phyloP scores from a whole-genome alignment of 169 alveolate species.

The Cryptosporidium ubiquitum region DNA sequence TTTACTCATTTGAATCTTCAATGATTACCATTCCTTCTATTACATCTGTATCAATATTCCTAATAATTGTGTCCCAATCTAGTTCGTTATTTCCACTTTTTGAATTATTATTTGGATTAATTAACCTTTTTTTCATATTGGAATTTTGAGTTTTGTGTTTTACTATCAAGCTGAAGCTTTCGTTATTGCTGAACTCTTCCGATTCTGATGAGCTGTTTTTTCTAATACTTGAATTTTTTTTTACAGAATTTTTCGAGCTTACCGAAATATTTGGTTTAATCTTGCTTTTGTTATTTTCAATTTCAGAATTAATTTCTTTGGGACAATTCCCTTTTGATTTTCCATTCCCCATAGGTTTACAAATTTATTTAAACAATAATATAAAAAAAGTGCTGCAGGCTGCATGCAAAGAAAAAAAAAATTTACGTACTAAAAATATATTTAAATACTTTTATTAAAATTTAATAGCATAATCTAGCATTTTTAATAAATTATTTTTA shows the following conservation, averaged over 20 bases:
- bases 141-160: constrained; percentile 55
- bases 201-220: constrained; percentile 13
- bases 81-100: constrained; percentile 14
- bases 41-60: not conserved
- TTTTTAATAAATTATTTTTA: not conserved
- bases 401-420: constrained; percentile 1
- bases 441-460: not conserved
- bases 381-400: not conserved
- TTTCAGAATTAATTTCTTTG: not conserved
- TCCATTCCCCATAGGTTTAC: not conserved
- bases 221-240: not conserved
- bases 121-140: constrained; percentile 4
- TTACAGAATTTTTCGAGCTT: not conserved
- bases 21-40: constrained; percentile 55
- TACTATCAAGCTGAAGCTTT: constrained; percentile 49
- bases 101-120: not conserved
- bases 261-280: not conserved
- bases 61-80: constrained; percentile 46
- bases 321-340: constrained; percentile 13
- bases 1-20: constrained; percentile 16
- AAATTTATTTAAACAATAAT: not conserved
- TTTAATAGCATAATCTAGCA: not conserved
- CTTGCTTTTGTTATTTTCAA: constrained; percentile 6
- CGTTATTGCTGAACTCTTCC: constrained; percentile 28
- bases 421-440: not conserved